Conservation (phyloP, 2,329 filamentous ascomycete genomes). For the Verruconis gallopava region DNA sequence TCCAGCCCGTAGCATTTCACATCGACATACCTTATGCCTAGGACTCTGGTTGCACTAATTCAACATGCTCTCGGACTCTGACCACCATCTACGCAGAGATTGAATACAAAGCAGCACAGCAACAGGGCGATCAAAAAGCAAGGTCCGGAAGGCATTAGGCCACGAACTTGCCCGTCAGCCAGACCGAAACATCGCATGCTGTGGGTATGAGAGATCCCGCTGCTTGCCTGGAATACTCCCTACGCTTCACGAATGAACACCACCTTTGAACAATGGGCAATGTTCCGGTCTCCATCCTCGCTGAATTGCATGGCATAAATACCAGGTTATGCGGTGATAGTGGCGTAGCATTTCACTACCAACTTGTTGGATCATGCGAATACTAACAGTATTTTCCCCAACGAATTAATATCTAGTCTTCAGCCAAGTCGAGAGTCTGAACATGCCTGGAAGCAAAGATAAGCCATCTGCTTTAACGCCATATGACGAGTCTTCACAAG, state of each 20-base stretch:
- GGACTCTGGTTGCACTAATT: background rate
- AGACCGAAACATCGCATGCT: background rate
- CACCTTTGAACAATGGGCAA: background rate
- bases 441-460: conserved; percentile 12
- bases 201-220: background rate
- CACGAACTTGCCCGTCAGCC: background rate
- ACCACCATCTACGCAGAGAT: background rate
- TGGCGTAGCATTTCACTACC: background rate
- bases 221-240: background rate
- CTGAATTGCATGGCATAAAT: background rate
- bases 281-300: background rate
- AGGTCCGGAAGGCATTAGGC: background rate
- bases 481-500: conserved; percentile 13
- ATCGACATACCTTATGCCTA: background rate
- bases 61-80: background rate
- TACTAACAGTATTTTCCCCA: background rate
- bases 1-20: background rate
- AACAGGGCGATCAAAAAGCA: background rate
- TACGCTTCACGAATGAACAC: background rate
- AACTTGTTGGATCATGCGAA: background rate
- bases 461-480: conserved; percentile 13
- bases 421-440: conserved; percentile 12
- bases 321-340: background rate
- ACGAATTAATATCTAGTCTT: conserved; percentile 9
- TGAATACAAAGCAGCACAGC: background rate